phyloP scores from a whole-genome alignment of 345 rosid species.

The Punica granatum region DNA sequence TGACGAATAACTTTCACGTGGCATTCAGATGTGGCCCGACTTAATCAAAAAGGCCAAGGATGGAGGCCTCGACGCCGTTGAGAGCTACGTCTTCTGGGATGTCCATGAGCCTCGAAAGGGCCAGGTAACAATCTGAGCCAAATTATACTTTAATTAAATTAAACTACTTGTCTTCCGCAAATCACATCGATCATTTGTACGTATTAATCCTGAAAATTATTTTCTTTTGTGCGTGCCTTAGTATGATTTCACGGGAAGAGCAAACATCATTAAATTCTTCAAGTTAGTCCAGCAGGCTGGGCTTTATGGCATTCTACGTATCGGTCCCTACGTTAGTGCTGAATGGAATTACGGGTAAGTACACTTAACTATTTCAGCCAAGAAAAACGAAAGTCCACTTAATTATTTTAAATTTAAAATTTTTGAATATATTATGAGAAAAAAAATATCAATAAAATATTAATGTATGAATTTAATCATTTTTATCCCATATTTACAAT shows the following conservation, averaged over 20 bases:
- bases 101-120: constrained; percentile 45
- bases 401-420: no score
- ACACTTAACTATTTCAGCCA: no score
- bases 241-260: constrained; percentile 46
- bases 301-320: constrained; percentile 42
- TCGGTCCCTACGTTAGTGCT: constrained; percentile 54
- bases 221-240: constrained; percentile 8
- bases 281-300: constrained; percentile 33
- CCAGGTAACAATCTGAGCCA: constrained; percentile 27
- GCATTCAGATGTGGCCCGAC: constrained; percentile 53
- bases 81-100: constrained; percentile 65
- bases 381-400: no score
- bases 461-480: background rate
- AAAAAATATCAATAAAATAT: no score
- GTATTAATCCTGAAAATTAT: background rate
- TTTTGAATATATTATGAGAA: no score
- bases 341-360: constrained; percentile 72
- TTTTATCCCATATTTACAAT: background rate
- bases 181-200: background rate
- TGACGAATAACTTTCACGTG: background rate
- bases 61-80: constrained; percentile 49
- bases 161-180: background rate
- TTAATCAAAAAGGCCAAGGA: constrained; percentile 40
- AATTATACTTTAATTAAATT: background rate
- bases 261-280: constrained; percentile 41